Evolutionary conservation across 129 eudicot genomes (phyloP), one percentile per base, ranked within the genome.

Genomic region (Arctium lappa): DNA sequence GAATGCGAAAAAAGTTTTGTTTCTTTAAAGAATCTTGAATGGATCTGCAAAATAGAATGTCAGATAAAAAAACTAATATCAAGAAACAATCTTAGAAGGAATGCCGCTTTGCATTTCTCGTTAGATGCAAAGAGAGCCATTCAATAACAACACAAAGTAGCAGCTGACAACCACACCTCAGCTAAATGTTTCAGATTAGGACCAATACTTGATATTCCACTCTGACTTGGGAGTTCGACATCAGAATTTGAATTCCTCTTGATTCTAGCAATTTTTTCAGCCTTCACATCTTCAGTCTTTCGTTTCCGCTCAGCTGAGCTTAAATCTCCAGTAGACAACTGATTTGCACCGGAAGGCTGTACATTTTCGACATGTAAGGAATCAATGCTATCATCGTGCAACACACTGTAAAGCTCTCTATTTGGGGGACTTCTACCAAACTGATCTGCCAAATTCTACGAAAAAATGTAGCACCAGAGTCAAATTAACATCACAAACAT

Each of bases 1-100:
- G 89, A 76, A 15, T 85, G 80, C 39, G 93, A 70, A 85, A 91
- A 69, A 83, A 88, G 50, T 73, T 87, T 76, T 56, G 82, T 60
- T 79, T 80, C 87, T 79, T 85, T 88, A 4, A 76, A 87, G 81
- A 87, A 85, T 84, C 83, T 92, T 66, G 89, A 81, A 73, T 85
- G 77, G 37, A 88, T 85, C 98, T 94, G 94, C 90, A 89, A 81
- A 75, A 75, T n/a, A 74, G 22, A 78, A 79, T 79, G 73, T 82
- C 76, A 72, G 75, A 72, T 48, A 34, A 48, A 34, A 48, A 72
- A 42, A 9, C 79, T 63, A 76, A 79, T 63, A 75, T 18, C 39
- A 38, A 72, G 40, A 18, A 30, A 9, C 50, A 70, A 50, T 73
- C 16, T 42, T 42, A 18, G 63, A 42, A 60, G 32, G 63, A 74